Conservation (phyloP, 305 asterid genomes). For the Fraxinus paxiana region DNA sequence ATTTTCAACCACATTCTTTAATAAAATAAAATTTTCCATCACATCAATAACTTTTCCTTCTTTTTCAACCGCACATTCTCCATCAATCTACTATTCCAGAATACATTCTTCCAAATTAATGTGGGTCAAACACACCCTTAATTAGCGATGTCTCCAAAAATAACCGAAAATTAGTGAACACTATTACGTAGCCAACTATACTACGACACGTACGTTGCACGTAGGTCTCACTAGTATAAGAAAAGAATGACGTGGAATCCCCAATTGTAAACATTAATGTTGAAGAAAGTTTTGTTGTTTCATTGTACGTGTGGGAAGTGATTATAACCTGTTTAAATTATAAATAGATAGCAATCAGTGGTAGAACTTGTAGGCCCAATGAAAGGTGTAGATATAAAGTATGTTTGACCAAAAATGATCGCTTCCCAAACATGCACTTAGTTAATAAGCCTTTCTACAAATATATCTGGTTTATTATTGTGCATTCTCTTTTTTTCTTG, state of each 20-base stretch:
- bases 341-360: background rate
- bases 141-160: no score
- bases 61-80: no score
- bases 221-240: background rate
- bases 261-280: background rate
- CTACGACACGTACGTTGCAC: no score
- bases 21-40: no score
- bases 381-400: background rate
- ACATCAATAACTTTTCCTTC: no score
- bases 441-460: background rate
- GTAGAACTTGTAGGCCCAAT: background rate
- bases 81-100: no score
- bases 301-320: background rate
- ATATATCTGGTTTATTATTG: slow-evolving; percentile 1
- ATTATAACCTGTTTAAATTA: no score
- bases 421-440: background rate
- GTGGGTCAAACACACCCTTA: no score
- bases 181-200: no score
- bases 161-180: no score
- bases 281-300: background rate
- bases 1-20: no score
- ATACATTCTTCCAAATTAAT: no score
- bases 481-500: slow-evolving; percentile 12
- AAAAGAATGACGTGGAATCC: background rate
- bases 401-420: background rate